phyloP scores from a whole-genome alignment of 768 basidiomycete species.

The Phaeotremella skinneri region DNA sequence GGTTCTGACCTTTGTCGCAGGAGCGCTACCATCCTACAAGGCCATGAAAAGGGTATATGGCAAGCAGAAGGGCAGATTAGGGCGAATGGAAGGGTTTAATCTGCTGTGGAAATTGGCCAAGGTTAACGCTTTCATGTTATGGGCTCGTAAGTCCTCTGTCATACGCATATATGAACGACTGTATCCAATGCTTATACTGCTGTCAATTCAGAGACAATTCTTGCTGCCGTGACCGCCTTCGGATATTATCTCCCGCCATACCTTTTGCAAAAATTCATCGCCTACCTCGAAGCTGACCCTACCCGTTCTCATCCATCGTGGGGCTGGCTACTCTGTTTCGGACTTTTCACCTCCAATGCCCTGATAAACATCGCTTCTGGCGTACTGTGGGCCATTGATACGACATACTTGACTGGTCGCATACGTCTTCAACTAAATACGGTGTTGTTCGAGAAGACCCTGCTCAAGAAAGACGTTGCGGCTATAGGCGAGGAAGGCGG shows the following conservation, averaged over 20 bases:
- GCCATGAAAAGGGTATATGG: slow-evolving; percentile 43
- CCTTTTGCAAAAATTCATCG: slow-evolving; percentile 63
- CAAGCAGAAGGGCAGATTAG: slow-evolving; percentile 31
- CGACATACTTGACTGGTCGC: slow-evolving; percentile 67
- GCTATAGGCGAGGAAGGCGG: slow-evolving; percentile 25
- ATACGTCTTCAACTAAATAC: slow-evolving; percentile 76
- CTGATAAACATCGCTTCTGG: slow-evolving; percentile 53
- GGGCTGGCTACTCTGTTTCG: slow-evolving; percentile 66
- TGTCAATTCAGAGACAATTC: slow-evolving; percentile 27
- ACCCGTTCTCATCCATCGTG: slow-evolving; percentile 60
- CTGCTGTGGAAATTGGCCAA: slow-evolving; percentile 45
- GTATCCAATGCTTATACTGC: neutral
- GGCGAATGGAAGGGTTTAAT: slow-evolving; percentile 39
- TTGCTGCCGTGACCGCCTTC: slow-evolving; percentile 46
- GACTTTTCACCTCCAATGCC: slow-evolving; percentile 45
- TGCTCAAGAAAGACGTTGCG: slow-evolving; percentile 78
- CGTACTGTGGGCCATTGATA: slow-evolving; percentile 51
- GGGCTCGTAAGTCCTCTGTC: slow-evolving; percentile 37
- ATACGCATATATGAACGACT: neutral
- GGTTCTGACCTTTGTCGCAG: slow-evolving; percentile 19
- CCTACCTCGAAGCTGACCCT: slow-evolving; percentile 66
- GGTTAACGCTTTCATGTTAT: slow-evolving; percentile 39
- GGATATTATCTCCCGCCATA: slow-evolving; percentile 56
- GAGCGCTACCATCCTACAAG: slow-evolving; percentile 36
- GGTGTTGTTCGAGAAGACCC: slow-evolving; percentile 78